These are phyloP conservation scores for Ceratobasidium papillatum DNA, from an alignment of 1,284 basidiomycete genomes.

Conservation along the genomic window DNA sequence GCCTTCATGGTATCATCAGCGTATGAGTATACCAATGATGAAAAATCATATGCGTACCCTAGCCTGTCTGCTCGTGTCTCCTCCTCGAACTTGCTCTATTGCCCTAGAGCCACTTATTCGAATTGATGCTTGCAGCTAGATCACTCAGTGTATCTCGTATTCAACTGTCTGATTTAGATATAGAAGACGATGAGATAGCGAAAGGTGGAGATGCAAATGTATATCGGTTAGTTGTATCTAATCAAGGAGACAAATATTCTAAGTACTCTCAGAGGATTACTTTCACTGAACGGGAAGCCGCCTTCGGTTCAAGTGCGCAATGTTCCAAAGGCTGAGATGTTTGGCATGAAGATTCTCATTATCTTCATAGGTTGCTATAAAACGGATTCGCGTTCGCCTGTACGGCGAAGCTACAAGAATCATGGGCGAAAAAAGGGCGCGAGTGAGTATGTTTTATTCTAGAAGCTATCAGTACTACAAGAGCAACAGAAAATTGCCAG, in stretches of 20 bases:
- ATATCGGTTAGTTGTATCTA: slow-evolving; percentile 3
- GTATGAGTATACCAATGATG: no score
- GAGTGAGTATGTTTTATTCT: background rate
- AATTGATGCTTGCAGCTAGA: background rate
- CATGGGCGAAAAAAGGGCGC: background rate
- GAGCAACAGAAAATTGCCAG: background rate
- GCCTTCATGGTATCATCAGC: no score
- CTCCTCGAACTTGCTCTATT: no score
- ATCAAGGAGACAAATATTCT: background rate
- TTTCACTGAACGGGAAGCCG: background rate
- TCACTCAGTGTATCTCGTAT: background rate
- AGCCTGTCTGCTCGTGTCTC: no score
- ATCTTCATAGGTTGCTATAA: background rate
- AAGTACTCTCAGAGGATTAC: background rate
- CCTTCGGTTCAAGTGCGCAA: background rate
- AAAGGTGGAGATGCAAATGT: slow-evolving; percentile 31
- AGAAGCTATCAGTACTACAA: background rate
- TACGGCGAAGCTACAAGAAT: background rate
- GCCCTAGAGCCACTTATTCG: no score
- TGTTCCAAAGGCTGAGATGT: background rate
- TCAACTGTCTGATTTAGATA: background rate
- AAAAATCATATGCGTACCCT: no score
- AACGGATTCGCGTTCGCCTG: background rate
- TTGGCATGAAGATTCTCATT: background rate
- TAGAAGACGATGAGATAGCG: background rate